Percentiles rank a stretch among this genome's conserved stretches.
phyloP scores from a whole-genome alignment of 129 eudicot genomes.

The Silybum marianum region DNA sequence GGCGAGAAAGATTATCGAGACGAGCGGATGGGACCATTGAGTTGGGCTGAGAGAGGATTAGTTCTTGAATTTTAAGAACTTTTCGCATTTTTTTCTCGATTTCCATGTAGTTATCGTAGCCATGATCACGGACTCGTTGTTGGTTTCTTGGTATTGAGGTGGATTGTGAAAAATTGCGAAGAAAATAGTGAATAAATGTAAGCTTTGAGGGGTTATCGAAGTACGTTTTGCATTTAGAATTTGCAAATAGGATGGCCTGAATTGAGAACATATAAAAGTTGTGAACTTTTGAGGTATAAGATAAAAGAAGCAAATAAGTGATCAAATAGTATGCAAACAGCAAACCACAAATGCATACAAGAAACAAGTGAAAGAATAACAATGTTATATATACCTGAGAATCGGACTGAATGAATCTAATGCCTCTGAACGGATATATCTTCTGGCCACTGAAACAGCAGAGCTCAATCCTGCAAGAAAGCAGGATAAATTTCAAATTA shows the following conservation, averaged over 20 bases:
- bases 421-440: conserved; percentile 33
- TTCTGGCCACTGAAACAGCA: conserved; percentile 35
- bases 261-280: not conserved
- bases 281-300: not conserved
- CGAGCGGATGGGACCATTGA: conserved; percentile 69
- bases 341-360: not conserved
- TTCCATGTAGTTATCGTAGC: conserved; percentile 88
- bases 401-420: conserved; percentile 37
- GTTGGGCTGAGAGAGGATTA: conserved; percentile 71
- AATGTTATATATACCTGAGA: conserved; percentile 22
- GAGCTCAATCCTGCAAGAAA: conserved; percentile 26
- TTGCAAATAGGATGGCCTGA: conserved; percentile 57
- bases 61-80: conserved; percentile 72
- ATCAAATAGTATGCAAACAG: not conserved
- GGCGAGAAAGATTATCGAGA: conserved; percentile 66
- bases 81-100: conserved; percentile 85
- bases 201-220: conserved; percentile 63
- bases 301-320: not conserved
- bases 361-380: not conserved
- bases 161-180: conserved; percentile 66
- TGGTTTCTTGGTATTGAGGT: conserved; percentile 86
- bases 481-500: not conserved
- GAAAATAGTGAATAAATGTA: not conserved
- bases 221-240: conserved; percentile 61
- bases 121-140: conserved; percentile 77